Conservation (phyloP, 495 filamentous ascomycete genomes). For the Oidiodendron maius region DNA sequence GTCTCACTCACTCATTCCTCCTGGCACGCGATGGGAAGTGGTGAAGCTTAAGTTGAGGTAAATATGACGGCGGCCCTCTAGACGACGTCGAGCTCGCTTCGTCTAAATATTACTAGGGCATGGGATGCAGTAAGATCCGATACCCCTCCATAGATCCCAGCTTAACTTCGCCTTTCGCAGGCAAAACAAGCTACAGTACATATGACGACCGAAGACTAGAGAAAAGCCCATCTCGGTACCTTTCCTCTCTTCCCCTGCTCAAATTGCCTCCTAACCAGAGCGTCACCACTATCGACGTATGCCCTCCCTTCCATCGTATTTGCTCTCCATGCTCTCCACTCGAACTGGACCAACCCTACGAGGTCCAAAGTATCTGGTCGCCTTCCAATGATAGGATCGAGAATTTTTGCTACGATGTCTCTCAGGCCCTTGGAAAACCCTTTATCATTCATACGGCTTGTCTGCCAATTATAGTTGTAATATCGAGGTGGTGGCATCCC, state of each 20-base stretch:
- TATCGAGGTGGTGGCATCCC: slow-evolving; percentile 18
- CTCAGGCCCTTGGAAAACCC: slow-evolving; percentile 23
- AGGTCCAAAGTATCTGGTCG: slow-evolving; percentile 15
- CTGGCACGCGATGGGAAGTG: neutral
- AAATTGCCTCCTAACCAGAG: neutral
- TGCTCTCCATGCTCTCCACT: slow-evolving; percentile 24
- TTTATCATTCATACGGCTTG: slow-evolving; percentile 23
- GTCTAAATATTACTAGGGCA: too few relatives aligned
- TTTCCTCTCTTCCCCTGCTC: neutral
- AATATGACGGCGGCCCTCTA: too few relatives aligned
- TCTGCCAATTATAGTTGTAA: slow-evolving; percentile 25
- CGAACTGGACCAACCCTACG: slow-evolving; percentile 19
- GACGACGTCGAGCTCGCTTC: too few relatives aligned
- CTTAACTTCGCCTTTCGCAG: too few relatives aligned
- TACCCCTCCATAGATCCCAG: too few relatives aligned
- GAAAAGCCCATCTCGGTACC: neutral
- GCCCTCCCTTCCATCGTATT: slow-evolving; percentile 21
- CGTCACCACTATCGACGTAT: slow-evolving; percentile 25
- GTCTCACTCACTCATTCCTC: neutral
- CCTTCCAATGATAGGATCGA: slow-evolving; percentile 17
- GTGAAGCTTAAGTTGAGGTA: too few relatives aligned
- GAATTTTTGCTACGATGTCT: slow-evolving; percentile 18
- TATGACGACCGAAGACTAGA: too few relatives aligned
- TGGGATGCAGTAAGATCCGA: too few relatives aligned
- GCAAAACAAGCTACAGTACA: too few relatives aligned